phyloP scores from a whole-genome alignment of 768 basidiomycete genomes.

The Xanthoconium stramineum region DNA sequence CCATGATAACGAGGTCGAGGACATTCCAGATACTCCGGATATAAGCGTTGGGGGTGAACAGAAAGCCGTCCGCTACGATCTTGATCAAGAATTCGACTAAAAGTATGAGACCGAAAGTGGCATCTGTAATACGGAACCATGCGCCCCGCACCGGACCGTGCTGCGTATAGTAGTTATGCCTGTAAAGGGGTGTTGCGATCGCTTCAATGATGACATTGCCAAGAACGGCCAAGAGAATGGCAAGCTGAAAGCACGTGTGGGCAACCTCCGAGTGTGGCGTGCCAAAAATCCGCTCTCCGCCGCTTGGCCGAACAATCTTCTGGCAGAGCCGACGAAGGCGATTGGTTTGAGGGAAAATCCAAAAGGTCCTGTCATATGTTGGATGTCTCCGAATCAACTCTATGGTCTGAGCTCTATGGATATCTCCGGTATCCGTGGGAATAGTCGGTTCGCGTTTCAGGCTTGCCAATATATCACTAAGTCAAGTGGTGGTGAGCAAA shows the following conservation, averaged over 20 bases:
- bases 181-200: conserved; percentile 81
- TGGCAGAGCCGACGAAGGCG: conserved; percentile 74
- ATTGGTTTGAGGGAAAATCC: conserved; percentile 83
- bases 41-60: conserved; percentile 91
- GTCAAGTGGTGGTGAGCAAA: conserved; percentile 1
- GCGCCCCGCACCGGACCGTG: conserved; percentile 62
- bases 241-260: conserved; percentile 69
- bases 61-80: conserved; percentile 86
- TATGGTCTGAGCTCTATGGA: conserved; percentile 64
- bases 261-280: conserved; percentile 58
- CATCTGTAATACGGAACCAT: conserved; percentile 88
- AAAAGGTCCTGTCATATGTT: conserved; percentile 85
- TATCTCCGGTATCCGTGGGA: conserved; percentile 57
- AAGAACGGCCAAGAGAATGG: conserved; percentile 72
- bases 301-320: conserved; percentile 74
- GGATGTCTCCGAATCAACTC: conserved; percentile 90
- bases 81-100: conserved; percentile 87
- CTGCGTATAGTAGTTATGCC: conserved; percentile 60
- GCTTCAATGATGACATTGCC: conserved; percentile 80
- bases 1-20: conserved; percentile 83
- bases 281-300: conserved; percentile 89
- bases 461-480: conserved; percentile 66
- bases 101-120: conserved; percentile 64
- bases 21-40: conserved; percentile 89
- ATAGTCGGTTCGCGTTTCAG: conserved; percentile 40